Evolutionary conservation across 1,284 basidiomycete species (phyloP).

Genomic region (Puccinia triticina): DNA sequence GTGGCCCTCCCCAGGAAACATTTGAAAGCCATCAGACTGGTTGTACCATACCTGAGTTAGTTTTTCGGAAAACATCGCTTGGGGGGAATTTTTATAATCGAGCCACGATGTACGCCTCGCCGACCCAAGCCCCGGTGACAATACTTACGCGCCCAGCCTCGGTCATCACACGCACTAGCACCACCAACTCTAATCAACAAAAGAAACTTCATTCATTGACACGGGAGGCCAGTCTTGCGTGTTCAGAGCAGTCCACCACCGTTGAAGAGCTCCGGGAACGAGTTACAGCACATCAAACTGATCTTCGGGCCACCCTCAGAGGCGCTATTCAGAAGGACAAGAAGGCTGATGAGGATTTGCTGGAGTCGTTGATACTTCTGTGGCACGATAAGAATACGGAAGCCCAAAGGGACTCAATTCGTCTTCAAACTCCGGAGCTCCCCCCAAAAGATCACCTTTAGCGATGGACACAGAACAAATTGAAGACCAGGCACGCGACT

Average conservation of each 20-base stretch:
- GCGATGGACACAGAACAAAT: not conserved
- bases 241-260: slow-evolving; percentile 15
- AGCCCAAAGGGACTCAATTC: not conserved
- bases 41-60: not conserved
- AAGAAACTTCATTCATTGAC: slow-evolving; percentile 2
- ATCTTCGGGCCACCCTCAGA: slow-evolving; percentile 25
- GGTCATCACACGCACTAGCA: slow-evolving; percentile 14
- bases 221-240: slow-evolving; percentile 26
- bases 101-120: slow-evolving; percentile 24
- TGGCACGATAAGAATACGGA: slow-evolving; percentile 25
- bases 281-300: not conserved
- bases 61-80: not conserved
- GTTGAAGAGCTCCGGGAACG: slow-evolving; percentile 25
- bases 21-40: slow-evolving; percentile 10
- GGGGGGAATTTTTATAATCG: not conserved
- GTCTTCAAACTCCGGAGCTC: slow-evolving; percentile 5
- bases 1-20: not conserved
- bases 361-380: slow-evolving; percentile 16
- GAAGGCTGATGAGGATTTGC: slow-evolving; percentile 15
- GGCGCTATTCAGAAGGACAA: slow-evolving; percentile 27
- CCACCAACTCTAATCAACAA: not conserved
- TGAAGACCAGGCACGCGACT: not conserved
- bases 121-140: slow-evolving; percentile 3
- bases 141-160: slow-evolving; percentile 11
- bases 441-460: not conserved